These are phyloP conservation scores for Alternaria sp. DNA, from an alignment of 2,329 filamentous ascomycete genomes.

Conservation along the genomic window DNA sequence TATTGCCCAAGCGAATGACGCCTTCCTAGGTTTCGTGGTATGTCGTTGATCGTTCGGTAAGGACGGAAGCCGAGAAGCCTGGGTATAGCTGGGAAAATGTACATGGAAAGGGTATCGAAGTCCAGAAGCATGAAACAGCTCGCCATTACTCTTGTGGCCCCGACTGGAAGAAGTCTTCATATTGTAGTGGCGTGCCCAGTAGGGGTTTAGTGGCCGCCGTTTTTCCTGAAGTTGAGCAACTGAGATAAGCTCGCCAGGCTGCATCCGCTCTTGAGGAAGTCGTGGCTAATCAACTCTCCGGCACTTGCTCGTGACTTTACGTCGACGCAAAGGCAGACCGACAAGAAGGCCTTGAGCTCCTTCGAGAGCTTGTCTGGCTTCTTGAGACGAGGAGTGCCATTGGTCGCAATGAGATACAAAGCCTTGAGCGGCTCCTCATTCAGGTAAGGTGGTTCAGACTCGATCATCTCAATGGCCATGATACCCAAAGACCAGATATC, in stretches of 20 bases:
- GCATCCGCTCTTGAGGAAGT: slow-evolving; percentile 94
- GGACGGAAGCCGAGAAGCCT: neutral
- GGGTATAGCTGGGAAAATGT: slow-evolving; percentile 20
- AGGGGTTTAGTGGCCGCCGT: slow-evolving; percentile 58
- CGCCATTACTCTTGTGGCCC: slow-evolving; percentile 3
- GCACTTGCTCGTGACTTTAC: slow-evolving; percentile 93
- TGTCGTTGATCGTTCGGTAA: slow-evolving; percentile 1
- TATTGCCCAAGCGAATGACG: neutral
- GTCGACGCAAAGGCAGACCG: slow-evolving; percentile 94
- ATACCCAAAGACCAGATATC: slow-evolving; percentile 99
- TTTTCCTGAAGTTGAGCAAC: slow-evolving; percentile 81
- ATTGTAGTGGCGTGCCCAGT: neutral
- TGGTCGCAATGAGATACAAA: slow-evolving; percentile 95
- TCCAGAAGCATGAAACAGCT: slow-evolving; percentile 20
- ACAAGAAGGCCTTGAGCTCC: slow-evolving; percentile 96
- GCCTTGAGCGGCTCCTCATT: slow-evolving; percentile 98
- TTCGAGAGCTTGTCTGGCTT: slow-evolving; percentile 98
- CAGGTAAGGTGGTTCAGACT: slow-evolving; percentile 95
- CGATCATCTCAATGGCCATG: slow-evolving; percentile 99
- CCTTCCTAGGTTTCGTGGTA: neutral
- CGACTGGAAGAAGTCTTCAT: neutral
- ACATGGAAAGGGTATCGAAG: slow-evolving; percentile 40
- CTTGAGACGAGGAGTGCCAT: slow-evolving; percentile 95
- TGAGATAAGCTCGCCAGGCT: slow-evolving; percentile 82
- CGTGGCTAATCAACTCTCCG: slow-evolving; percentile 85